Conservation (phyloP, 176 grass and related monocot species). For the Luzula sylvatica region DNA sequence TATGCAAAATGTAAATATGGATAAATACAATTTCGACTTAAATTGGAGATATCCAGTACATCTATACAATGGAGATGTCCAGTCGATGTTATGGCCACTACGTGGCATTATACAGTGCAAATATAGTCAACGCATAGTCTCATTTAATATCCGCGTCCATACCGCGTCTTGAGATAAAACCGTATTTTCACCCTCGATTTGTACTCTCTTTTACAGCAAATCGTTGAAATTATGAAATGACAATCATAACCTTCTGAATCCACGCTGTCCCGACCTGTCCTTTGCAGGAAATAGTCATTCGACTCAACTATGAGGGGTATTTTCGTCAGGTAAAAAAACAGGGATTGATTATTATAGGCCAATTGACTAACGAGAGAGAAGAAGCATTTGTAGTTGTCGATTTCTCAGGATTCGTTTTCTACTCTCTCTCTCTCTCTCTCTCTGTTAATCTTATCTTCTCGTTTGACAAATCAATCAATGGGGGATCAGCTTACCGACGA, state of each 20-base stretch:
- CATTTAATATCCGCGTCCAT: slow-evolving; percentile 4
- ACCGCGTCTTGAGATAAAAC: slow-evolving; percentile 11
- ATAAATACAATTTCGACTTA: no score
- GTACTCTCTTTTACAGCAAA: neutral
- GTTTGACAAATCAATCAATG: neutral
- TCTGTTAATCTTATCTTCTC: slow-evolving; percentile 10
- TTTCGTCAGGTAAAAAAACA: neutral
- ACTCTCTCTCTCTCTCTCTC: neutral
- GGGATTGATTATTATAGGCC: neutral
- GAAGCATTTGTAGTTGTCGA: neutral
- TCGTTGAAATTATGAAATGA: neutral
- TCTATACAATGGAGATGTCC: neutral
- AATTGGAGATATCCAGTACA: no score
- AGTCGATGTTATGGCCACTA: neutral
- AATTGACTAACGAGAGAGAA: neutral
- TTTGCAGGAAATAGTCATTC: slow-evolving; percentile 8
- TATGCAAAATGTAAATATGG: no score
- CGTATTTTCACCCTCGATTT: slow-evolving; percentile 1
- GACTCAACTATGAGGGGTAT: slow-evolving; percentile 8
- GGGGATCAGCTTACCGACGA: slow-evolving; percentile 24
- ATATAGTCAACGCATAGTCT: slow-evolving; percentile 14
- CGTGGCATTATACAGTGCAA: neutral
- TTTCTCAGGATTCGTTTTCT: neutral
- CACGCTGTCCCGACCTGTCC: neutral
- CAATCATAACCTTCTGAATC: neutral